These are phyloP conservation scores for Lachnellula hyalina DNA, from an alignment of 2,329 filamentous ascomycete genomes.

Conservation along the genomic window DNA sequence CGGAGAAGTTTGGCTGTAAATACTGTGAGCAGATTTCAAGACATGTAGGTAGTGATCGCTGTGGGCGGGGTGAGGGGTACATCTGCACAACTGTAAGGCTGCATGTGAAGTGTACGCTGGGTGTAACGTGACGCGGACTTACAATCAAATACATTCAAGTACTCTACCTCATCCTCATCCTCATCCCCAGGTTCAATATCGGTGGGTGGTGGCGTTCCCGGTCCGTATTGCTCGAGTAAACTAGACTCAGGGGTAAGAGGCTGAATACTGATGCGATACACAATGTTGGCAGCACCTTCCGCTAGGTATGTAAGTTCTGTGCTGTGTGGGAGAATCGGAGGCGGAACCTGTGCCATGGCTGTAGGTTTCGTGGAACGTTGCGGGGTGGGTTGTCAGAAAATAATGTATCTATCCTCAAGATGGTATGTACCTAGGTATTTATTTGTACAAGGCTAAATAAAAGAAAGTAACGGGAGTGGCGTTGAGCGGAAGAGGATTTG, in stretches of 20 bases:
- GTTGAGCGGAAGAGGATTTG: too few relatives aligned
- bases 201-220: slow-evolving; percentile 21
- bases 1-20: slow-evolving; percentile 49
- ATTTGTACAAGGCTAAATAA: too few relatives aligned
- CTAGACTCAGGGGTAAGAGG: slow-evolving; percentile 18
- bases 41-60: too few relatives aligned
- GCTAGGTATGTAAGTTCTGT: slow-evolving; percentile 39
- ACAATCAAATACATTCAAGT: slow-evolving; percentile 6
- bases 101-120: background rate
- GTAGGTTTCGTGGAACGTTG: too few relatives aligned
- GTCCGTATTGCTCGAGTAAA: slow-evolving; percentile 35
- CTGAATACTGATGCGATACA: slow-evolving; percentile 54
- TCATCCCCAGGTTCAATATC: slow-evolving; percentile 15
- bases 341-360: background rate
- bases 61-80: too few relatives aligned
- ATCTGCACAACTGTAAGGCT: too few relatives aligned
- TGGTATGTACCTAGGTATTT: too few relatives aligned
- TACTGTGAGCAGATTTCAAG: background rate
- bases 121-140: slow-evolving; percentile 3
- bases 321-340: background rate
- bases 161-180: background rate
- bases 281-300: slow-evolving; percentile 73
- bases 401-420: background rate
- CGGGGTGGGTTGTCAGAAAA: background rate
- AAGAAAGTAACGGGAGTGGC: too few relatives aligned